These are phyloP conservation scores for Circinella minor DNA, from an alignment of 371 early-diverging fungal genomes.

Conservation along the genomic window DNA sequence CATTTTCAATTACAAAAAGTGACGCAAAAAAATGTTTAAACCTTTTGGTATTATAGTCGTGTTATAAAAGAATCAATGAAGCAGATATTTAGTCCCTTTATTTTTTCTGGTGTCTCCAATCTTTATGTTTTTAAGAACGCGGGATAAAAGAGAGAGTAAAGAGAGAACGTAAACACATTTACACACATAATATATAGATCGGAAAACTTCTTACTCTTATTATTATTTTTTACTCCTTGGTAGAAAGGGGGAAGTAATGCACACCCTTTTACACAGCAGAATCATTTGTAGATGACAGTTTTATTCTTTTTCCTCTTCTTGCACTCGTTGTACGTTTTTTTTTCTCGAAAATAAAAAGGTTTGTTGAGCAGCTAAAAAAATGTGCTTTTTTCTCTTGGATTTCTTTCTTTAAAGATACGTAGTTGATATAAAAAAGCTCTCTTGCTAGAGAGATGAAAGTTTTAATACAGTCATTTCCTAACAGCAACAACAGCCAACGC, in stretches of 20 bases:
- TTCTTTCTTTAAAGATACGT: background rate
- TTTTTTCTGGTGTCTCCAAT: background rate
- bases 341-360: constrained; percentile 9
- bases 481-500: too few relatives aligned
- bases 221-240: constrained; percentile 16
- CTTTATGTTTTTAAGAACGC: background rate
- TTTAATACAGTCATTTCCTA: too few relatives aligned
- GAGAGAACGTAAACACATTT: background rate
- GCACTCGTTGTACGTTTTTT: background rate
- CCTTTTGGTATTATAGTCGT: too few relatives aligned
- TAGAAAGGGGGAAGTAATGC: constrained; percentile 15
- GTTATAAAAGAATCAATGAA: too few relatives aligned
- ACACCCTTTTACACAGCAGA: constrained; percentile 13
- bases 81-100: too few relatives aligned
- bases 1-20: too few relatives aligned
- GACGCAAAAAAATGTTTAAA: too few relatives aligned
- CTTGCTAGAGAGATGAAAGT: background rate
- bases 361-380: background rate
- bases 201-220: background rate
- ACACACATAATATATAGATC: background rate
- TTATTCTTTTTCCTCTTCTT: constrained; percentile 8
- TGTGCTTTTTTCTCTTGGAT: background rate
- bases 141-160: too few relatives aligned
- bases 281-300: constrained; percentile 4
- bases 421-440: too few relatives aligned